phyloP scores from a whole-genome alignment of 2,329 filamentous ascomycete species.

The Plectosphaerella plurivora region DNA sequence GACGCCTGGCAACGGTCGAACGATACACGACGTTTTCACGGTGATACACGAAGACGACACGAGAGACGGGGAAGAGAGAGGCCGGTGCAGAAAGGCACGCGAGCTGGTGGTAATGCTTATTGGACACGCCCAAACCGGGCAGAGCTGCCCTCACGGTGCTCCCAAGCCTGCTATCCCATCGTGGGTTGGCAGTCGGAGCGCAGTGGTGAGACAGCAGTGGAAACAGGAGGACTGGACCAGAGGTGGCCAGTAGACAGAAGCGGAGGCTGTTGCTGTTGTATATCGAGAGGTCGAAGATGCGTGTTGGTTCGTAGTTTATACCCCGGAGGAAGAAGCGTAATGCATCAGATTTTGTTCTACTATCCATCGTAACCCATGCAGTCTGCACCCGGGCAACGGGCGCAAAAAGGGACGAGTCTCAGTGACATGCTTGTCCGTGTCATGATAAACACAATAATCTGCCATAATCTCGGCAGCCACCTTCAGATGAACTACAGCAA shows the following conservation, averaged over 20 bases:
- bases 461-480: no score
- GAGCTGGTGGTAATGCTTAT: background rate
- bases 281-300: background rate
- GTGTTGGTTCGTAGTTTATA: conserved; percentile 4
- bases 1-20: background rate
- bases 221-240: no score
- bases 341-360: background rate
- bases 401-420: no score
- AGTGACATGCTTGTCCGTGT: no score
- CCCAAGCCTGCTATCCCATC: background rate
- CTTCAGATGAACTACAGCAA: no score
- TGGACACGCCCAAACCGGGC: background rate
- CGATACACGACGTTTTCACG: background rate
- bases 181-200: background rate
- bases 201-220: background rate
- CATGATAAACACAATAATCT: no score
- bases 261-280: background rate
- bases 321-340: conserved; percentile 2
- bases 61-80: background rate
- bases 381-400: no score
- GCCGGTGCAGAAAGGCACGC: background rate
- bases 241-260: no score
- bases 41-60: background rate
- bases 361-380: no score
- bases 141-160: background rate